Evolutionary conservation across 1,284 basidiomycete genomes (phyloP).

Genomic region (Afroboletus lepidellus): DNA sequence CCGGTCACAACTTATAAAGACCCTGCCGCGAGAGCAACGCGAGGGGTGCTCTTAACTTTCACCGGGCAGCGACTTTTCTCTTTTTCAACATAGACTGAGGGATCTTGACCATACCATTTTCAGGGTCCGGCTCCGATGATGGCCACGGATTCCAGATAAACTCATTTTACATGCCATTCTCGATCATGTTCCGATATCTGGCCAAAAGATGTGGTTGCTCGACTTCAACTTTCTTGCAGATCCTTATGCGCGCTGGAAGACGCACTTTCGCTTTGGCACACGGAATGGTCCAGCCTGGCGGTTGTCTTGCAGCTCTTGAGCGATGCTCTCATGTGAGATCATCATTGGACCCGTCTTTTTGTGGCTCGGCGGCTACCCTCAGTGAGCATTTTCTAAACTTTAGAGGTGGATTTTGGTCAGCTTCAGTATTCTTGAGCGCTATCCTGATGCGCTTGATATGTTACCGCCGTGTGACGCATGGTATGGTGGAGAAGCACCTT

Average conservation of each 20-base stretch:
- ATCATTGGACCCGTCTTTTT: background rate
- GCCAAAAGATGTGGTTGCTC: slow-evolving; percentile 15
- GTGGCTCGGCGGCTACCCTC: slow-evolving; percentile 1
- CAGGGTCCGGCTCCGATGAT: background rate
- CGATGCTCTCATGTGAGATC: slow-evolving; percentile 18
- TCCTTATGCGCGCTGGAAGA: background rate
- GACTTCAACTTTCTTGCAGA: background rate
- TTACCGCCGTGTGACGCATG: slow-evolving; percentile 1
- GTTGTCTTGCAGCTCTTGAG: slow-evolving; percentile 17
- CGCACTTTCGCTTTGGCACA: slow-evolving; percentile 1
- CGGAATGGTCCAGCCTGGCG: background rate
- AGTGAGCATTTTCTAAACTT: background rate
- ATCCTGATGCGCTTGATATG: slow-evolving; percentile 3
- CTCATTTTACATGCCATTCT: slow-evolving; percentile 1
- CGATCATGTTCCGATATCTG: slow-evolving; percentile 1
- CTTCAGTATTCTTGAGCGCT: background rate
- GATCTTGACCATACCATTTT: background rate
- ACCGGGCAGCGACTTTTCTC: background rate
- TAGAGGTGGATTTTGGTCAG: background rate
- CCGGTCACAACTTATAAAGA: background rate
- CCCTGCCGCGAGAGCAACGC: background rate
- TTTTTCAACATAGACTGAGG: no score
- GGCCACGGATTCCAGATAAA: background rate
- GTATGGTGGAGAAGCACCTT: background rate
- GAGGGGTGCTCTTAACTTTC: background rate